A percentile compares a stretch with the other conserved stretches of the same genome.
Conservation (phyloP, 768 basidiomycete genomes). For the Serendipita vermifera region DNA sequence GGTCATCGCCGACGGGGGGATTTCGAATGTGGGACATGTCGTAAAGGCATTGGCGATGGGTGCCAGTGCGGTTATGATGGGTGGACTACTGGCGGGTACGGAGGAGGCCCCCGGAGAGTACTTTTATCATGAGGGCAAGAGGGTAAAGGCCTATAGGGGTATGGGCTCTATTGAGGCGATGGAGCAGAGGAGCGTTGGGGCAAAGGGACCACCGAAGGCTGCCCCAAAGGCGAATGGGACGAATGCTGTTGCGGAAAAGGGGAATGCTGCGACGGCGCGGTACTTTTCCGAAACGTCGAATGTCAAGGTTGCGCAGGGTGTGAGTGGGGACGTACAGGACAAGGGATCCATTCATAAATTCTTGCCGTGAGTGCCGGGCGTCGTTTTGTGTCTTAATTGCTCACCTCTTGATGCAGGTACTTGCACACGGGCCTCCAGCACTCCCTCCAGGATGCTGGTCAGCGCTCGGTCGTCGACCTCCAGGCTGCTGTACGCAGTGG, state of each 20-base stretch:
- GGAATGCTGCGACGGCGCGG: conserved; percentile 91
- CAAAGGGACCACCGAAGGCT: conserved; percentile 16
- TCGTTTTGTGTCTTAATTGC: conserved; percentile 21
- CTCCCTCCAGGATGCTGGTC: conserved; percentile 87
- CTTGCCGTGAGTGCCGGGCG: conserved; percentile 37
- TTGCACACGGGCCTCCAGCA: conserved; percentile 75
- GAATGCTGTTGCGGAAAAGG: conserved; percentile 25
- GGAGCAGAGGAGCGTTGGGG: conserved; percentile 53
- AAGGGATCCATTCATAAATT: conserved; percentile 92
- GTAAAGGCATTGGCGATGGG: conserved; percentile 93
- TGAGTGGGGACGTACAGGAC: conserved; percentile 93
- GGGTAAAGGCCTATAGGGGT: conserved; percentile 96
- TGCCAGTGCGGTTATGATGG: conserved; percentile 98
- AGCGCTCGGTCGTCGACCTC: conserved; percentile 51
- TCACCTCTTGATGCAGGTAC: conserved; percentile 35
- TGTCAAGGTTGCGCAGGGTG: conserved; percentile 94
- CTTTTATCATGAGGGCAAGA: conserved; percentile 98
- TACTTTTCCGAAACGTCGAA: conserved; percentile 90
- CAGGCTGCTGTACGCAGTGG: conserved; percentile 53
- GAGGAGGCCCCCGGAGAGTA: conserved; percentile 97
- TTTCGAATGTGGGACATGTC: conserved; percentile 91
- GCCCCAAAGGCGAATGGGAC: conserved; percentile 14
- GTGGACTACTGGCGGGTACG: conserved; percentile 86
- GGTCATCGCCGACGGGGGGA: conserved; percentile 92
- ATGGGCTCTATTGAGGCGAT: conserved; percentile 96